Conservation (phyloP, 352 stramenopile species). For the Phytophthora foliorum region DNA sequence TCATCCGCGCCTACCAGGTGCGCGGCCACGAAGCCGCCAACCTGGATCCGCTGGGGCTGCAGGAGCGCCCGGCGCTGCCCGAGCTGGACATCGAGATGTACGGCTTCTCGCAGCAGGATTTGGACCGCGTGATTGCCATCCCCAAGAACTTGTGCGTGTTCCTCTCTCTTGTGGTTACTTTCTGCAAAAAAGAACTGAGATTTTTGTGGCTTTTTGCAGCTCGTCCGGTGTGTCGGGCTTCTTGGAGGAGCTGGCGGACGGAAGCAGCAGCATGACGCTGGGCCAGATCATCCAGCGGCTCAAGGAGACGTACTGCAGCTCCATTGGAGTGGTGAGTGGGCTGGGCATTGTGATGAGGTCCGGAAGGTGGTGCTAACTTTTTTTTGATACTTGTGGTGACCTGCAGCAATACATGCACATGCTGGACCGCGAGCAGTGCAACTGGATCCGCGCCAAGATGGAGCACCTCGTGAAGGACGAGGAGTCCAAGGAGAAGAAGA, state of each 20-base stretch:
- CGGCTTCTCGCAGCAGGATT: slow-evolving; percentile 91
- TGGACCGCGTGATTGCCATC: slow-evolving; percentile 91
- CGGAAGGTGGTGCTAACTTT: slow-evolving; percentile 1
- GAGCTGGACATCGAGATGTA: slow-evolving; percentile 95
- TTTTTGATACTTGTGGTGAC: slow-evolving; percentile 2
- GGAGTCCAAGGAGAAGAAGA: slow-evolving; percentile 93
- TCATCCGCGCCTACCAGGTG: slow-evolving; percentile 98
- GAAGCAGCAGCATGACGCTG: slow-evolving; percentile 92
- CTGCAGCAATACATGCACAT: slow-evolving; percentile 99
- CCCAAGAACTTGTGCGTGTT: slow-evolving; percentile 86
- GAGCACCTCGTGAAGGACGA: slow-evolving; percentile 78
- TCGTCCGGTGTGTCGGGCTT: slow-evolving; percentile 92
- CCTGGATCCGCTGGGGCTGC: slow-evolving; percentile 97
- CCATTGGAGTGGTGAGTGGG: slow-evolving; percentile 91
- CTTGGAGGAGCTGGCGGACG: slow-evolving; percentile 82
- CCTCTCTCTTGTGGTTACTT: slow-evolving; percentile 3
- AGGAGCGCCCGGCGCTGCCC: slow-evolving; percentile 62
- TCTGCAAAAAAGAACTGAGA: not conserved
- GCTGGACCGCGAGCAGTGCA: slow-evolving; percentile 95
- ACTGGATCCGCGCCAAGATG: slow-evolving; percentile 97
- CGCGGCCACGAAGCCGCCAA: slow-evolving; percentile 97
- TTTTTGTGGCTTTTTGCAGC: slow-evolving; percentile 39
- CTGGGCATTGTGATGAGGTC: not conserved
- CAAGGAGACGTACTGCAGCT: slow-evolving; percentile 97
- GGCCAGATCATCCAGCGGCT: slow-evolving; percentile 95